Evolutionary conservation across 306 rosid species (phyloP).

Genomic region (Lagenaria siceraria): DNA sequence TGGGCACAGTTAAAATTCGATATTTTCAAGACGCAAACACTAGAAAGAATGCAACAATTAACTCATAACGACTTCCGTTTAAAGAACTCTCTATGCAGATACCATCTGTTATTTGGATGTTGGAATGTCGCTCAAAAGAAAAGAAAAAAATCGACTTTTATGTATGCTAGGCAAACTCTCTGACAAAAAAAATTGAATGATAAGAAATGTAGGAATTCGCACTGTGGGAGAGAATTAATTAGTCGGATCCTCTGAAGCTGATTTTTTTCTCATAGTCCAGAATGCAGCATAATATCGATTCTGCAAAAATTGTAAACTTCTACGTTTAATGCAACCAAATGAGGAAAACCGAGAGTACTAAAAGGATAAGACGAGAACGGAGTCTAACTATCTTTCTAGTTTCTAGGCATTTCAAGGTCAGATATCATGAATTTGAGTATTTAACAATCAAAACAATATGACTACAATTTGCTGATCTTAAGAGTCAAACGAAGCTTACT

Average conservation of each 20-base stretch:
- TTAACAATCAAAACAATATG: neutral
- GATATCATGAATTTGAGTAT: neutral
- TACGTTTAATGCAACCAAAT: slow-evolving; percentile 6
- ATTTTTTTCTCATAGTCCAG: slow-evolving; percentile 76
- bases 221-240: neutral
- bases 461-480: neutral
- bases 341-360: neutral
- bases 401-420: neutral
- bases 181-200: neutral
- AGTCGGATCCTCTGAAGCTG: slow-evolving; percentile 15
- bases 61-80: neutral
- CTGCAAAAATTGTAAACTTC: slow-evolving; percentile 32
- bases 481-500: slow-evolving; percentile 33
- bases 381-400: neutral
- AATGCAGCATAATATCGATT: slow-evolving; percentile 77
- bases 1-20: neutral
- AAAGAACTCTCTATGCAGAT: neutral
- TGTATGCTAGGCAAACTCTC: neutral
- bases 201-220: neutral
- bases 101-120: neutral
- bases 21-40: neutral
- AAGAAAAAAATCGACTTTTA: neutral
- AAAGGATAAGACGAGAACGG: neutral
- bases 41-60: neutral
- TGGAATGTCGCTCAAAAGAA: neutral